A percentile compares a stretch with the other conserved stretches of the same genome.
These are phyloP conservation scores for Huntiella decipiens DNA, from an alignment of 2,329 filamentous ascomycete genomes.

Conservation along the genomic window DNA sequence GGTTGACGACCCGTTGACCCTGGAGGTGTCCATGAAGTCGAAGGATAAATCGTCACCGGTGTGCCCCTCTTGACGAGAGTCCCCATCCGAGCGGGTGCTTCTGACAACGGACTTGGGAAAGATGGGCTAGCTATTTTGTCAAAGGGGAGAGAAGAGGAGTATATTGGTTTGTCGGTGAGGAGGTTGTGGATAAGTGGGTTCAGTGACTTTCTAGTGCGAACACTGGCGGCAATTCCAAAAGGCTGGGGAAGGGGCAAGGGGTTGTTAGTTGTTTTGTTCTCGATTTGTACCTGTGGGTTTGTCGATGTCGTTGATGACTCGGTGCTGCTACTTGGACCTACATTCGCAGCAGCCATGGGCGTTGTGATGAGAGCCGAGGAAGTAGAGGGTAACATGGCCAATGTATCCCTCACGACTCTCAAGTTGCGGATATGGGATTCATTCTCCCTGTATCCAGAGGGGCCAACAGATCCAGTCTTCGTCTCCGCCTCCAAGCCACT, in stretches of 20 bases:
- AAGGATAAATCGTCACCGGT: constrained; percentile 66
- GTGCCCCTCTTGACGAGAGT: constrained; percentile 86
- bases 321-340: constrained; percentile 6
- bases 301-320: neutral
- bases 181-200: constrained; percentile 93
- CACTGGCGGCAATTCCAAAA: constrained; percentile 11
- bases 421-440: constrained; percentile 49
- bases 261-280: too few species aligned
- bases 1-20: constrained; percentile 44
- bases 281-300: too few species aligned
- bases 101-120: constrained; percentile 2
- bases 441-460: constrained; percentile 10
- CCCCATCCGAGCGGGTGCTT: constrained; percentile 22
- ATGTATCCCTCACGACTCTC: constrained; percentile 45
- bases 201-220: constrained; percentile 29
- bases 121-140: constrained; percentile 32
- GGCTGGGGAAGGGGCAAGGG: constrained; percentile 13
- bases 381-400: constrained; percentile 61
- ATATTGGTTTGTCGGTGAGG: constrained; percentile 80
- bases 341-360: constrained; percentile 55
- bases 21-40: constrained; percentile 35
- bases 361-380: constrained; percentile 83
- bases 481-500: constrained; percentile 13
- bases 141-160: constrained; percentile 75
- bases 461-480: constrained; percentile 5